A percentile compares a stretch with the other conserved stretches of the same genome.
Evolutionary conservation across 306 rosid genomes (phyloP).

Genomic region (Malus sylvestris): DNA sequence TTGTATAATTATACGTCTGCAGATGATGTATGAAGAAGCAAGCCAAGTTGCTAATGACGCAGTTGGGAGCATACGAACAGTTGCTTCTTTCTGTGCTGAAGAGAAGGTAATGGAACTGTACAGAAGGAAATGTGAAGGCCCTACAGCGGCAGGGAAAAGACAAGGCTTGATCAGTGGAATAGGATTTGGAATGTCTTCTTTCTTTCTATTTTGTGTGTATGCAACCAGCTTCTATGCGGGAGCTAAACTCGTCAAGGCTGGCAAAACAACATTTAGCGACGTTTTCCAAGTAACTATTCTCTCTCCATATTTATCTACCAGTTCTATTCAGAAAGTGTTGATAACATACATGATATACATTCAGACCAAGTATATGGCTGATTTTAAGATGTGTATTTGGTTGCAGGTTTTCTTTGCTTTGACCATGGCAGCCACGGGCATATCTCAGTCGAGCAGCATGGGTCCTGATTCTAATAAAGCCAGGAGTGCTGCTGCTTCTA

Average conservation of each 20-base stretch:
- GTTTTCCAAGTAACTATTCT: constrained; percentile 49
- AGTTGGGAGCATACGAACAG: constrained; percentile 85
- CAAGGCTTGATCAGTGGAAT: constrained; percentile 76
- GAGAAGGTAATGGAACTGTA: constrained; percentile 83
- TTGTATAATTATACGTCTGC: constrained; percentile 16
- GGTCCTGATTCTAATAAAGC: constrained; percentile 58
- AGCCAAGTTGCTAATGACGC: constrained; percentile 91
- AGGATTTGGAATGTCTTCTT: constrained; percentile 69
- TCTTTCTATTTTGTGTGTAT: constrained; percentile 54
- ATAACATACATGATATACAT: neutral
- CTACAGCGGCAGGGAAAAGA: constrained; percentile 57
- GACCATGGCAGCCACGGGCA: constrained; percentile 67
- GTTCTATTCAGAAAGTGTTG: neutral
- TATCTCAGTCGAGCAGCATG: constrained; percentile 55
- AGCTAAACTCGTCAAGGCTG: constrained; percentile 46
- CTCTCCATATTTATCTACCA: neutral
- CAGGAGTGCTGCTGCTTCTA: constrained; percentile 55
- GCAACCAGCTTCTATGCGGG: constrained; percentile 83
- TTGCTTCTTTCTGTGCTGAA: constrained; percentile 85
- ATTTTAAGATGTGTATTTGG: neutral
- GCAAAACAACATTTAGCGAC: constrained; percentile 44
- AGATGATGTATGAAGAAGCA: constrained; percentile 85
- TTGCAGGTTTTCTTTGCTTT: constrained; percentile 79
- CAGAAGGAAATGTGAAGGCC: constrained; percentile 72
- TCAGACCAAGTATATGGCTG: neutral